Evolutionary conservation across 306 rosid species (phyloP), one percentile per base, ranked within the genome.

Genomic region (Cucumis cinereus): DNA sequence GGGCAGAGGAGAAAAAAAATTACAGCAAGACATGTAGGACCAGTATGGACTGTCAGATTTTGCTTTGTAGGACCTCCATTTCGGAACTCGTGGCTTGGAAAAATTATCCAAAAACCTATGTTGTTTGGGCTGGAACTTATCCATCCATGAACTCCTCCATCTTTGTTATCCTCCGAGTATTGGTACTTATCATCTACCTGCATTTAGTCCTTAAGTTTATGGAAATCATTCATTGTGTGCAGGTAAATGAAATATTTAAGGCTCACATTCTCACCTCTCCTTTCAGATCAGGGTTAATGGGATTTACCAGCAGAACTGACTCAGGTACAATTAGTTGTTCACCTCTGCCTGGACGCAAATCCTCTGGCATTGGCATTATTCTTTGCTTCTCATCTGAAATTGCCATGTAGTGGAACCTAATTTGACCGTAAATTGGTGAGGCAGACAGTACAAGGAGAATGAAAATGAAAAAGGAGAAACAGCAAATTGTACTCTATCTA

Each of bases 61-160:
- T 86, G 89, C 79, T 86, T 82, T 30, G 83, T 82, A 7, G 87
- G 90, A 54, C 90, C 90, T 54, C 86, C 87, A 55, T 80, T 80
- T 6, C 83, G 77, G 53, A 82, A 78, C 75, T 86, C 86, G 41
- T 85, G 78, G 81, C 86, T 80, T 4, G 83, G 85, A 33, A 82
- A 82, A 76, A 84, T 77, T 41, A 81, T 15, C 85, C 85, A 87
- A 69, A 87, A 84, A 54, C 86, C 86, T 14, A 76, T 43, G 16
- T 68, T 47, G 77, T 69, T 69, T 13, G 90, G 90, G 80, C 72
- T 76, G 6, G 87, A 87, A 74, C 82, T 61, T 17, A 84, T 86
- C 88, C 90, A 84, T 61, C 84, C 87, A 75, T 79, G 84, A 40
- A 84, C 75, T 70, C 87, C 84, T 24, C 87, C 80, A 28, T 82